Conservation (phyloP, 1,139 yeast genomes). For the Scheffersomyces titani region DNA sequence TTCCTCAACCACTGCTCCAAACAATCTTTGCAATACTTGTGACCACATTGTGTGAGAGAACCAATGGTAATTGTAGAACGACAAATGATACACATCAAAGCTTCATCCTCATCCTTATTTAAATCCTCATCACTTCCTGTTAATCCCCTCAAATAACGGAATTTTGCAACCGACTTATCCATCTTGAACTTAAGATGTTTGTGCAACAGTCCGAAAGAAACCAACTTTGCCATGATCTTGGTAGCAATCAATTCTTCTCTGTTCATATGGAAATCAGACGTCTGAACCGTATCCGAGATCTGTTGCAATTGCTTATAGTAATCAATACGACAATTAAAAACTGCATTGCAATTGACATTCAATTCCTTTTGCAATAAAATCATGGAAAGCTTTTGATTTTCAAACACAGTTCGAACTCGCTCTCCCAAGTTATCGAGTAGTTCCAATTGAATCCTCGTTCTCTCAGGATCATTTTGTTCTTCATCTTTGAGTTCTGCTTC, state of each 20-base stretch:
- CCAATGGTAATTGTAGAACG: conserved; percentile 69
- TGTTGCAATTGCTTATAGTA: conserved; percentile 84
- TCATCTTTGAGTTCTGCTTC: conserved; percentile 27
- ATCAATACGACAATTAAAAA: conserved; percentile 75
- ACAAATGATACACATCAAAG: conserved; percentile 73
- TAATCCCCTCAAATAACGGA: conserved; percentile 61
- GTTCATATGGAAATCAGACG: conserved; percentile 22
- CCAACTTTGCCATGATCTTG: conserved; percentile 10
- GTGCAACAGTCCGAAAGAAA: conserved; percentile 6
- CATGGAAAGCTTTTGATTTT: conserved; percentile 43
- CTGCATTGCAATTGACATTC: conserved; percentile 55
- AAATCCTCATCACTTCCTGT: conserved; percentile 14
- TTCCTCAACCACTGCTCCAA: conserved; percentile 66
- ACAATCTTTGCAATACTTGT: conserved; percentile 81
- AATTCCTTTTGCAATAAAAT: conserved; percentile 47
- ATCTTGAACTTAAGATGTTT: conserved; percentile 19
- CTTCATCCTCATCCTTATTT: conserved; percentile 24
- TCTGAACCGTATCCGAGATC: conserved; percentile 74
- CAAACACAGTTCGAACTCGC: conserved; percentile 30
- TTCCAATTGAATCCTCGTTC: conserved; percentile 13
- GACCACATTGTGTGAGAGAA: conserved; percentile 85
- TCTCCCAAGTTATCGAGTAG: conserved; percentile 25
- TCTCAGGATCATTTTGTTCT: conserved; percentile 8
- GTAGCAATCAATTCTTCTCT: conserved; percentile 18
- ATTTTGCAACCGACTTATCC: conserved; percentile 51